Base-by-base conservation (phyloP, 2,329 filamentous ascomycete genomes). In the Beauveria scarabaeidicola region DNA sequence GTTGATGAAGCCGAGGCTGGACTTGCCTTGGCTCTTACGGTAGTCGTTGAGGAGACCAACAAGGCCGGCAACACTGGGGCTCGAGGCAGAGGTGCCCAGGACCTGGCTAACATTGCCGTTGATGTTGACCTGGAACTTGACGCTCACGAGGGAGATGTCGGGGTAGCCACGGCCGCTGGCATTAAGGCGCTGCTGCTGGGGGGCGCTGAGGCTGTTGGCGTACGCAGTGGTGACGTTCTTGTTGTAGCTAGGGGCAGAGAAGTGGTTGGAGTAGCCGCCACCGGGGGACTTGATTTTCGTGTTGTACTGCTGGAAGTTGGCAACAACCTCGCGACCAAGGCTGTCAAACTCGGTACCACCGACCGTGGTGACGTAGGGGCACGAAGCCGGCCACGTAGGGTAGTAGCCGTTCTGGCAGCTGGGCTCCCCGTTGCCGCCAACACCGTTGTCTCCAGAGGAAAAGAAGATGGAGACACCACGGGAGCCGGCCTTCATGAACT, bases 401-500 rank as follows among this genome's bases (percentile, higher is more conserved):
- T 69, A 72, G 60, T 71, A 69, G 32, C 62, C 61, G 36, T 53
- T 19, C 52, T 48, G 23, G 61, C 62, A 63, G 54, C 38, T 58
- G 19, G 52, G 10, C 55, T 67, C 65, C 32, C 64, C 64, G 15
- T 66, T 67, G 48, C 64, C 61, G 7, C 64, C 64, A 6, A 67
- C 65, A 1, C 66, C 66, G 13, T 62, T 23, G 17, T 67, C 66
- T 0, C 66, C 66, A 2, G 66, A 67, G 1, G 78, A 77, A 64
- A 78, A 80, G 38, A 83, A 61, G 17, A 84, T 69, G 1, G 77
- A 76, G 15, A 81, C 73, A 32, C 80, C 80, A 3, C 61, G 57
- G 81, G 81, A 57, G 23, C 77, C 80, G 3, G 82, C 75, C 71
- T 83, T 83, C 75, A 82, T 76, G 67, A 79, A 83, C 71, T 83